phyloP scores from a whole-genome alignment of 306 rosid genomes.

The Biancaea sappan region DNA sequence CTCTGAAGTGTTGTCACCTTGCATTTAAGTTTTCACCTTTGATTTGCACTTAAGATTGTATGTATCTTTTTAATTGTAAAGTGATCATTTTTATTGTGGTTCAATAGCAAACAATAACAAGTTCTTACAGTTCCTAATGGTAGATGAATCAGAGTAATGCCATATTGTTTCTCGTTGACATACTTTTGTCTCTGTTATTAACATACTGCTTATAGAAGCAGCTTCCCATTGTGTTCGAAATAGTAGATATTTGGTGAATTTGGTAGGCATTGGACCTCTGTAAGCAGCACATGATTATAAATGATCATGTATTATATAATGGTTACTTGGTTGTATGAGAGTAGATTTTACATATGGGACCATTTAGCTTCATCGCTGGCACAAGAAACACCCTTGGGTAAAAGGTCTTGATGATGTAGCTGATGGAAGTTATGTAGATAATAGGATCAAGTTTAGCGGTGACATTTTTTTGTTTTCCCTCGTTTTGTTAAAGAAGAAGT shows the following conservation, averaged over 20 bases:
- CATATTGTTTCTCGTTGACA: not conserved
- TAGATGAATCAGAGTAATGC: not conserved
- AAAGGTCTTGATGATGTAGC: conserved; percentile 16
- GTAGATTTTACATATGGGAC: not conserved
- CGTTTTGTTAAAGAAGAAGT: not conserved
- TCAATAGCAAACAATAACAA: not conserved
- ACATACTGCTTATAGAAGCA: not conserved
- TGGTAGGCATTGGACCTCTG: not conserved
- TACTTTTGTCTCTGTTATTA: not conserved
- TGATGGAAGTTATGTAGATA: conserved; percentile 6
- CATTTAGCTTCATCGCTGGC: conserved; percentile 4
- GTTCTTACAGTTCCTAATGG: not conserved
- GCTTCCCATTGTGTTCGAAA: not conserved
- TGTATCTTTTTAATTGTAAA: not conserved
- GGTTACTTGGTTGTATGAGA: not conserved
- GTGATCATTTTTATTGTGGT: not conserved
- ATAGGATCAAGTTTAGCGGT: conserved; percentile 14
- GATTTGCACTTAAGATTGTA: too few relatives aligned
- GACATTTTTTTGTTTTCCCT: conserved; percentile 12
- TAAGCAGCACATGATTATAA: not conserved
- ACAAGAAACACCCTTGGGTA: not conserved
- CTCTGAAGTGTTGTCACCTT: not conserved
- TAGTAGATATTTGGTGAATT: not conserved
- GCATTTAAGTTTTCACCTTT: not conserved
- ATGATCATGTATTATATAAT: not conserved